Evolutionary conservation across 2,329 filamentous ascomycete species (phyloP), one percentile per base, ranked within the genome.

Genomic region (Stromatinia cepivora): DNA sequence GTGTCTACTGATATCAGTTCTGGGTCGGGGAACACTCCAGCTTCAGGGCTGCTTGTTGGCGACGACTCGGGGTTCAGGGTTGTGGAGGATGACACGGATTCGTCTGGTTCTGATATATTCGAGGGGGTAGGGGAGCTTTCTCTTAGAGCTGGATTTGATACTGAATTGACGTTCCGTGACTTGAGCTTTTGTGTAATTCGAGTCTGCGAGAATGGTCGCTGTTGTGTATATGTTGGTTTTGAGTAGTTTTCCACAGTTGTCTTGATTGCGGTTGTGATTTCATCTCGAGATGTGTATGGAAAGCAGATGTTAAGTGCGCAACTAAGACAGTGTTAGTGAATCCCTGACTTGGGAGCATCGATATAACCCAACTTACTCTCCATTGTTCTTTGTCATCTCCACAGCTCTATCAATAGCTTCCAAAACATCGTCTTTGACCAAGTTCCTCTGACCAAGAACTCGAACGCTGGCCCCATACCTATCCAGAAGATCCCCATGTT

Each of bases 281-380:
- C 95, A 77, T 97, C 93, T 73, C 95, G 87, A 6, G 94, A 97
- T 0, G 95, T 98, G 78, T 99, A 99, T 0, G 95, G 95, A 77
- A 98, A 98, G 83, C 95, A 99, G 72, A 99, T 93, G 78, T 99
- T 99, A 65, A 99, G 83, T 42, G 91, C 85, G 54, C 88, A 87
- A 70, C 84, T 86, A 72, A 25, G 36, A 20, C 4, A 52, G 34
- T 46, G 36, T 68, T 46, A 68, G 65, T 48, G n/a, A 39, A n/a
- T 20, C 15, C 10, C 20, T 15, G 36, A n/a, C n/a, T 20, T 17
- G 22, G 25, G 4, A 25, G 22, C 39, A 42, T 22, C 25, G 2
- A 20, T 28, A n/a, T 59, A 39, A 22, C 22, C 3, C 17, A 7
- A 78, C 83, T 71, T 78, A 92, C 90, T 90, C 89, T 72, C 90